phyloP scores from a whole-genome alignment of 2,329 filamentous ascomycete genomes.

The Aureobasidium musti region DNA sequence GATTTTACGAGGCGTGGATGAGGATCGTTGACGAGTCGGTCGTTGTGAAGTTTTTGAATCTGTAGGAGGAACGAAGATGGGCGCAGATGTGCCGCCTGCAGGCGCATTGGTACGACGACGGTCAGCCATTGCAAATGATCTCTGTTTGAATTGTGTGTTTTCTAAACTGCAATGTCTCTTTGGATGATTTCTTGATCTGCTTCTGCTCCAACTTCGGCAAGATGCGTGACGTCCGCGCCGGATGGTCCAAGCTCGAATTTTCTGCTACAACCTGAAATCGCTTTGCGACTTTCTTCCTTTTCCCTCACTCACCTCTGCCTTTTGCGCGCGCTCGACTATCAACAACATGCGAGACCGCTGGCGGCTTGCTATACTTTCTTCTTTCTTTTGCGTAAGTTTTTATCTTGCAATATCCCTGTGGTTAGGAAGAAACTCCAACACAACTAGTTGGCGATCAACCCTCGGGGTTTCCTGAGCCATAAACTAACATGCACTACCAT shows the following conservation, averaged over 20 bases:
- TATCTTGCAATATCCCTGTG: neutral
- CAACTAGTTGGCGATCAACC: constrained; percentile 39
- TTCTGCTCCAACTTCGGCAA: constrained; percentile 26
- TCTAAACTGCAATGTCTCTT: constrained; percentile 9
- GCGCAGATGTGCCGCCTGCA: constrained; percentile 71
- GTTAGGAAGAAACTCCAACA: constrained; percentile 37
- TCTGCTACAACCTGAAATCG: constrained; percentile 31
- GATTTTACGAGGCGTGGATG: constrained; percentile 77
- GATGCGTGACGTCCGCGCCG: constrained; percentile 3
- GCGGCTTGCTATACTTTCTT: neutral
- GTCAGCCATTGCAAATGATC: constrained; percentile 65
- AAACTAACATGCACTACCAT: constrained; percentile 49
- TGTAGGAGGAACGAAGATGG: constrained; percentile 64
- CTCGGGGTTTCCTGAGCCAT: constrained; percentile 39
- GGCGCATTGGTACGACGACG: constrained; percentile 90
- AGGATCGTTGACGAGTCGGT: constrained; percentile 61
- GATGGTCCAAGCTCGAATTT: constrained; percentile 23
- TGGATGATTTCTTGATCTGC: constrained; percentile 19
- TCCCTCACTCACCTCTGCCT: neutral
- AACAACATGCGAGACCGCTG: constrained; percentile 23
- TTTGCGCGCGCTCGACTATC: constrained; percentile 1
- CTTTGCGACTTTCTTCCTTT: constrained; percentile 16
- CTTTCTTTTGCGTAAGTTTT: constrained; percentile 14
- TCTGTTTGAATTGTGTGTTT: constrained; percentile 22
- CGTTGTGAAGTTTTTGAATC: constrained; percentile 49